These are phyloP conservation scores for Solanum bukasovii DNA, from an alignment of 257 asterid species.

Conservation along the genomic window DNA sequence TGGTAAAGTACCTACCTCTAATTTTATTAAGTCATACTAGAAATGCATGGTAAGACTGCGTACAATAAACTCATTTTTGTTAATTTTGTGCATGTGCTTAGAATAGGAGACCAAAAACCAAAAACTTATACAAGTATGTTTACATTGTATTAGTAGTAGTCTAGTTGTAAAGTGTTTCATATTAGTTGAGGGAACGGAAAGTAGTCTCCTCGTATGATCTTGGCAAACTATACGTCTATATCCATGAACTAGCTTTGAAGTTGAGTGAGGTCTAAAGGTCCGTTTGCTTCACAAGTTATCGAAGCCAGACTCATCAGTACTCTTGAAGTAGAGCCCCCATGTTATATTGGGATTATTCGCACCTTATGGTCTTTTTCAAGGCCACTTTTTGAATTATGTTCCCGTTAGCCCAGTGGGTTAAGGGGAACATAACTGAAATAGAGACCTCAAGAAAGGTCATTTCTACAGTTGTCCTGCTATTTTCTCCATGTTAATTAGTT, in stretches of 20 bases:
- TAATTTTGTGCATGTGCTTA: neutral
- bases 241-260: neutral
- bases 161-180: no score
- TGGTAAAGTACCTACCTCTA: constrained; percentile 24
- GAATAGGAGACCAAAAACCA: neutral
- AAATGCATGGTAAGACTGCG: neutral
- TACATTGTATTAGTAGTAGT: neutral
- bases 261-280: neutral
- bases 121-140: neutral
- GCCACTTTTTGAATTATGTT: neutral
- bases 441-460: neutral
- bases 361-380: neutral
- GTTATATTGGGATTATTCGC: neutral
- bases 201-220: neutral
- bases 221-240: neutral
- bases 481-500: neutral
- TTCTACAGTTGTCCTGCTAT: no score
- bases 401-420: neutral
- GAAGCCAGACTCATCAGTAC: neutral
- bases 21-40: neutral
- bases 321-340: neutral
- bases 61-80: neutral
- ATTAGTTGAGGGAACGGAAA: neutral
- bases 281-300: neutral
- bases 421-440: neutral